These are phyloP conservation scores for Ensete glaucum DNA, from an alignment of 176 grass and related monocot species.

Conservation along the genomic window DNA sequence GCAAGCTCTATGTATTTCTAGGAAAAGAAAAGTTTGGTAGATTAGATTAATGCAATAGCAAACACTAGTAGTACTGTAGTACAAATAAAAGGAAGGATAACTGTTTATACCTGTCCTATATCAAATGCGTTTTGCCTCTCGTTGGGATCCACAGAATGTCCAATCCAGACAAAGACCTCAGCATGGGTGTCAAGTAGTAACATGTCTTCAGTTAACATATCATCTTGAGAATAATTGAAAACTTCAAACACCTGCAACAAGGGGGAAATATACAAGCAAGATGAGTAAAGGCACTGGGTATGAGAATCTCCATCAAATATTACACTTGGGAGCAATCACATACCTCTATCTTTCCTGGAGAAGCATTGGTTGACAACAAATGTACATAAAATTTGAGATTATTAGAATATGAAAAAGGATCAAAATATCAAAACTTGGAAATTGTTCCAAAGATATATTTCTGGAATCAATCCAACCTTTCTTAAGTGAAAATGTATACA, in stretches of 20 bases:
- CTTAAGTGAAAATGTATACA: slow-evolving; percentile 79
- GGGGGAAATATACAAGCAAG: slow-evolving; percentile 2
- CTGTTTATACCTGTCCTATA: slow-evolving; percentile 56
- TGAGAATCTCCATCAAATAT: slow-evolving; percentile 16
- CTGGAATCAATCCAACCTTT: slow-evolving; percentile 40
- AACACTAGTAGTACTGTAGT: neutral
- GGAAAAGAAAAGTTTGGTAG: slow-evolving; percentile 3
- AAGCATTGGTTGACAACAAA: slow-evolving; percentile 18
- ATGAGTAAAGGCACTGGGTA: slow-evolving; percentile 17
- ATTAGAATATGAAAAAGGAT: slow-evolving; percentile 25
- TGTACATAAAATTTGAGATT: slow-evolving; percentile 20
- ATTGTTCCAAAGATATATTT: slow-evolving; percentile 18
- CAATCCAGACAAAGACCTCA: slow-evolving; percentile 90
- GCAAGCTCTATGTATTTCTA: slow-evolving; percentile 95
- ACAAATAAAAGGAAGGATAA: slow-evolving; percentile 20
- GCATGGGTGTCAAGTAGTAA: slow-evolving; percentile 81
- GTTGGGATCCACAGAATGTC: slow-evolving; percentile 67
- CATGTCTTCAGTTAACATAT: slow-evolving; percentile 95
- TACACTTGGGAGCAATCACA: slow-evolving; percentile 14
- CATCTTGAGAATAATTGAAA: slow-evolving; percentile 96
- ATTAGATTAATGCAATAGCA: neutral
- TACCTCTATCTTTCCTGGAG: slow-evolving; percentile 80
- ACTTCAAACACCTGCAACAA: slow-evolving; percentile 61
- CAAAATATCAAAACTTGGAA: slow-evolving; percentile 24
- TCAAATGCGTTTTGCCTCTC: slow-evolving; percentile 89